These are phyloP conservation scores for Phalaenopsis hybrid DNA, from an alignment of 116 monocot genomes.

Conservation along the genomic window DNA sequence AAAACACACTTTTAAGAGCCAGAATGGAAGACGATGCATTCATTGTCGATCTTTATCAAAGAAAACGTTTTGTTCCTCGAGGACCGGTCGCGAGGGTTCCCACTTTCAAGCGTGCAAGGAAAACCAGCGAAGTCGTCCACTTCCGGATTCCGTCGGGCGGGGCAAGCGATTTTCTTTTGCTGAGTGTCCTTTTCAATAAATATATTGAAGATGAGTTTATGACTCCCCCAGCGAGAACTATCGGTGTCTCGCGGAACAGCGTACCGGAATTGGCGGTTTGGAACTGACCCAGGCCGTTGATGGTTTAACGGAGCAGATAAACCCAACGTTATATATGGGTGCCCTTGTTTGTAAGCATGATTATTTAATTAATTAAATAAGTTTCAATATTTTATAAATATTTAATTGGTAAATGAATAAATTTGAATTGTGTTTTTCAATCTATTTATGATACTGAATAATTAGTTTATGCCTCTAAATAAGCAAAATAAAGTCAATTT, in stretches of 20 bases:
- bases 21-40: neutral
- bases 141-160: neutral
- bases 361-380: too few relatives aligned
- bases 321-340: too few relatives aligned
- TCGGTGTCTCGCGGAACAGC: neutral
- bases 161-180: neutral
- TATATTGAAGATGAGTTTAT: neutral
- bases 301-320: too few relatives aligned
- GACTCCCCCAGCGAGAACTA: neutral
- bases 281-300: too few relatives aligned
- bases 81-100: neutral
- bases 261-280: neutral
- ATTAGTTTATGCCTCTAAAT: too few relatives aligned
- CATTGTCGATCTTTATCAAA: neutral
- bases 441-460: too few relatives aligned
- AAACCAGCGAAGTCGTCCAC: neutral
- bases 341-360: too few relatives aligned
- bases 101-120: neutral
- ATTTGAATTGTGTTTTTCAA: too few relatives aligned
- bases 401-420: too few relatives aligned
- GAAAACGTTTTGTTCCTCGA: slow-evolving; percentile 2
- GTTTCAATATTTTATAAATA: too few relatives aligned
- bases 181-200: too few relatives aligned
- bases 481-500: too few relatives aligned
- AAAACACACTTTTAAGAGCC: neutral